Evolutionary conservation across 2,329 filamentous ascomycete genomes (phyloP), one percentile per base, ranked within the genome.

Genomic region (Trichoderma sp.): DNA sequence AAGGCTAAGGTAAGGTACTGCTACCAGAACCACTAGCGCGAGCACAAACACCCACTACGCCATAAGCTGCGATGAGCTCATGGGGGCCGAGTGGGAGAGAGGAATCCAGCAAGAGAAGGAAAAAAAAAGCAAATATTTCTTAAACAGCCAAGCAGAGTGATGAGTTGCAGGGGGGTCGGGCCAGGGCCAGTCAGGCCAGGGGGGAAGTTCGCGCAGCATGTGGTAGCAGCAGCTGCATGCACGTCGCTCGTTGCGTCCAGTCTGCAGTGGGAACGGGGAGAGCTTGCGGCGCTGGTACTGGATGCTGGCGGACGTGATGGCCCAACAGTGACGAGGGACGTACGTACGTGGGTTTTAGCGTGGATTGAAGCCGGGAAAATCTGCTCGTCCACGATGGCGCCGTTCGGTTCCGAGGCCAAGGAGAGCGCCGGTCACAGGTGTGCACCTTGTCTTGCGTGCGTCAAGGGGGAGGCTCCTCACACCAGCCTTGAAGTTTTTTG

Each of bases 221-320:
- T 34, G 63, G 51, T 66, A 10, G 63, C 21, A 66, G 39, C 39
- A 59, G 37, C 39, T 66, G 60, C 56, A 69, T 69, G 67, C 67
- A 69, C 55, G 67, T 66, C 67, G 60, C 67, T 69, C 54, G 30
- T 58, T 69, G 66, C 63, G 63, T 66, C 37, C 18, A 66, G 39
- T 46, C 6, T 59, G 63, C 63, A 30, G 54, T 58, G 55, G 52
- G 16, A 58, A 30, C 46, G 46, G 28, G 18, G 28, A 37, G 55
- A 21, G 55, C 21, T 21, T 37, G 55, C 32, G 28, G 30, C 21
- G 18, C n/a, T 32, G 59, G n/a, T 28, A 28, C 24, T 52, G 43
- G 24, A 34, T 63, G 59, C 43, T 6, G 26, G 43, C 24, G 59
- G 2, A 28, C 16, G 59, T 56, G 52, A 66, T 56, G 49, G 52